Conservation (phyloP, 306 rosid species). For the Abrus pulchellus region DNA sequence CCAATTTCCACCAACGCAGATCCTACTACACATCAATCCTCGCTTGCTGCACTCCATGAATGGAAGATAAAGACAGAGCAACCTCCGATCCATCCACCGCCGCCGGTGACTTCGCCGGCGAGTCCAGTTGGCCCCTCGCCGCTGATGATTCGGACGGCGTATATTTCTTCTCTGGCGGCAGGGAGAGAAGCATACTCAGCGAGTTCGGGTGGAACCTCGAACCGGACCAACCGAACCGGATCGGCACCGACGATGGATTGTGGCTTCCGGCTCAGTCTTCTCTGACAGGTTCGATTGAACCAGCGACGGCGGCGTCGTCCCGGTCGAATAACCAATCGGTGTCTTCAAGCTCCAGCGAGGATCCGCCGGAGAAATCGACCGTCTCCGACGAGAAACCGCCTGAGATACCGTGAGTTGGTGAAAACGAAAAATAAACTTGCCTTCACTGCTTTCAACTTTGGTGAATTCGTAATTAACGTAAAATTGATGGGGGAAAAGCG, state of each 20-base stretch:
- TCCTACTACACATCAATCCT: slow-evolving; percentile 11
- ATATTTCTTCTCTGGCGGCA: slow-evolving; percentile 57
- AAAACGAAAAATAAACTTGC: slow-evolving; percentile 9
- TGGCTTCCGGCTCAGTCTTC: slow-evolving; percentile 48
- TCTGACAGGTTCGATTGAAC: slow-evolving; percentile 49
- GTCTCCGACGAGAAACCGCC: slow-evolving; percentile 76
- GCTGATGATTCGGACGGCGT: slow-evolving; percentile 51
- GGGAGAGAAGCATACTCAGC: slow-evolving; percentile 60
- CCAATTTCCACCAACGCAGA: slow-evolving; percentile 21
- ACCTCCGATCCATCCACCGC: slow-evolving; percentile 54
- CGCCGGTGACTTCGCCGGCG: slow-evolving; percentile 53
- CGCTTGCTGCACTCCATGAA: slow-evolving; percentile 42
- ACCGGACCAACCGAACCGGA: slow-evolving; percentile 53
- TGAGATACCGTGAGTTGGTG: slow-evolving; percentile 83
- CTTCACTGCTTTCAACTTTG: slow-evolving; percentile 45
- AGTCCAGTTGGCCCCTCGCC: slow-evolving; percentile 64
- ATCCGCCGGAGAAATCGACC: slow-evolving; percentile 76
- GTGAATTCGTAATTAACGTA: slow-evolving; percentile 48
- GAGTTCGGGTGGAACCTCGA: slow-evolving; percentile 81
- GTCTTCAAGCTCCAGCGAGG: slow-evolving; percentile 90
- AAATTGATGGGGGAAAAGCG: slow-evolving; percentile 18
- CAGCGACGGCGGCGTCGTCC: slow-evolving; percentile 23
- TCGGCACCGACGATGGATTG: slow-evolving; percentile 47
- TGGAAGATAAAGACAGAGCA: slow-evolving; percentile 54
- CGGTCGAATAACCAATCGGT: slow-evolving; percentile 70